phyloP scores from a whole-genome alignment of 2,329 filamentous ascomycete genomes.

The Diaporthe vexans region DNA sequence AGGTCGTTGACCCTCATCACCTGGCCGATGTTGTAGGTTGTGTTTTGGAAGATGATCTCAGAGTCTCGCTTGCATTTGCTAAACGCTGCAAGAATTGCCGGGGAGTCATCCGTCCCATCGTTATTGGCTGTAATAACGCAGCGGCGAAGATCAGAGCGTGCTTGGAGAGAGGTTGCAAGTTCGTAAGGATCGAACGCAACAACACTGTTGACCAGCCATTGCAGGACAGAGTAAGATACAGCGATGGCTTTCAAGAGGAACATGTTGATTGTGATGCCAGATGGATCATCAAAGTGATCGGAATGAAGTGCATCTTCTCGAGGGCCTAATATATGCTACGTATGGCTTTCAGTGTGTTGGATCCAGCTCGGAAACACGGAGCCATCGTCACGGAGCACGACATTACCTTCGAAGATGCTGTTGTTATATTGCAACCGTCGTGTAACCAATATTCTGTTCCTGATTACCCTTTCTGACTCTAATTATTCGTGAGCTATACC shows the following conservation, averaged over 20 bases:
- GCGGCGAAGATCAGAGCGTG: neutral
- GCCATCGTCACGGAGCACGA: neutral
- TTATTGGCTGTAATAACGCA: neutral
- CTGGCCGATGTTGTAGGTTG: neutral
- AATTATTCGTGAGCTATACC: too few relatives aligned
- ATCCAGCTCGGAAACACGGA: conserved; percentile 5
- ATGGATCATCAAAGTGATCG: neutral
- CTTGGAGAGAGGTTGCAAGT: neutral
- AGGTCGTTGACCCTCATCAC: neutral
- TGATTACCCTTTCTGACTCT: too few relatives aligned
- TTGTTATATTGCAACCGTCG: neutral
- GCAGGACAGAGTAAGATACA: neutral
- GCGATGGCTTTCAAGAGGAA: neutral
- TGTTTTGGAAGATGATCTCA: neutral
- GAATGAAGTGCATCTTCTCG: neutral
- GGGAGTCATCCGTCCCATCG: neutral
- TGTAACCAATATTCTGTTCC: neutral
- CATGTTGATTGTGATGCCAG: neutral
- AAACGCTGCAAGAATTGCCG: neutral
- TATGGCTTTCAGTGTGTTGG: too few relatives aligned
- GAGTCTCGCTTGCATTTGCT: neutral
- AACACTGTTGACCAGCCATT: neutral
- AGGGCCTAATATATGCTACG: neutral
- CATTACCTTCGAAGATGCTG: neutral
- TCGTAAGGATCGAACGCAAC: neutral